Conservation (phyloP, 345 rosid species). For the Populus tremula region DNA sequence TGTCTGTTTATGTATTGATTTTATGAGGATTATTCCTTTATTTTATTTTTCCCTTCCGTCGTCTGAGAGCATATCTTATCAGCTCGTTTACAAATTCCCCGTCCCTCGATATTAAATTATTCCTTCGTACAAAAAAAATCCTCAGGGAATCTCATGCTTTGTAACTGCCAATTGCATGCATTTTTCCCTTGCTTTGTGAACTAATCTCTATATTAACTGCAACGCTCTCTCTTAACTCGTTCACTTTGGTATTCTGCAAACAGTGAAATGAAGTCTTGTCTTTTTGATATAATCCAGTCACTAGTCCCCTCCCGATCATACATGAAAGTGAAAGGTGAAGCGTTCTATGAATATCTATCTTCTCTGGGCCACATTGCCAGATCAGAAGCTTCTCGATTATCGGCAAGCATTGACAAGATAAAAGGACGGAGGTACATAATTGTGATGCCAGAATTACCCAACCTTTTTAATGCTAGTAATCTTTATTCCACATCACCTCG, state of each 20-base stretch:
- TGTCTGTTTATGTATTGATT: neutral
- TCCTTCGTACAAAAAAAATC: too few relatives aligned
- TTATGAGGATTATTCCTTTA: neutral
- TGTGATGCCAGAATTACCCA: neutral
- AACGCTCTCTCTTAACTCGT: neutral
- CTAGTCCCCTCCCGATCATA: conserved; percentile 52
- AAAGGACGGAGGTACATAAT: conserved; percentile 49
- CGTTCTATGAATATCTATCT: conserved; percentile 70
- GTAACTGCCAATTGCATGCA: neutral
- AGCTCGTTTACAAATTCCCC: neutral
- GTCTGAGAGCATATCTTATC: neutral
- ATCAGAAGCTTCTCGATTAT: conserved; percentile 57
- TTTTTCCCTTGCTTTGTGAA: neutral
- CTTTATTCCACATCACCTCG: neutral
- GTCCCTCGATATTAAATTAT: neutral
- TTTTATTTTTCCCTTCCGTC: neutral
- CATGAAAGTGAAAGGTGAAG: conserved; percentile 52
- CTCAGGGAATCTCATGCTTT: neutral
- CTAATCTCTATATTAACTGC: neutral
- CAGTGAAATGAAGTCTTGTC: conserved; percentile 50
- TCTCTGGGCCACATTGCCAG: conserved; percentile 63
- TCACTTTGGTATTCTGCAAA: conserved; percentile 15
- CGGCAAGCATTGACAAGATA: conserved; percentile 31
- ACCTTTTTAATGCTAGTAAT: neutral
- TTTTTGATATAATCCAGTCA: conserved; percentile 45